Evolutionary conservation across 768 basidiomycete genomes (phyloP).

Genomic region (Pisolithus microcarpus): DNA sequence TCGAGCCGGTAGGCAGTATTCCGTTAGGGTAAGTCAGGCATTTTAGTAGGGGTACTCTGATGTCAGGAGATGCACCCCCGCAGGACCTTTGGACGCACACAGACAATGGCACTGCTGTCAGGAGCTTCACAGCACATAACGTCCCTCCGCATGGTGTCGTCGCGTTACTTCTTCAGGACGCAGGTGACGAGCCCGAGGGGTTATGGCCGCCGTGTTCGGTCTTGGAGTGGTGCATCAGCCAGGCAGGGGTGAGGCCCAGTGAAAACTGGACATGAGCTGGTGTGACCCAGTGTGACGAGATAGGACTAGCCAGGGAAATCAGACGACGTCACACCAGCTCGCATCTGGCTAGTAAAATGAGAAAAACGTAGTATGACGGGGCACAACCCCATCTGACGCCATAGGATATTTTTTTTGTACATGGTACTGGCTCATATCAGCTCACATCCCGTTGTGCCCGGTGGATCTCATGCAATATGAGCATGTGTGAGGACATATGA

Average conservation of each 20-base stretch:
- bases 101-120: slow-evolving; percentile 57
- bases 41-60: not conserved
- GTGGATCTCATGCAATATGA: no score
- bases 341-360: no score
- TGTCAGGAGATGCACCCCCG: not conserved
- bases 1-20: slow-evolving; percentile 56
- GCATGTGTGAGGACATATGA: no score
- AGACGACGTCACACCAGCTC: no score
- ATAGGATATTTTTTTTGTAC: no score
- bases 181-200: slow-evolving; percentile 57
- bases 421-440: no score
- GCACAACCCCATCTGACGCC: no score
- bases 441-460: no score
- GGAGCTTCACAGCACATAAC: slow-evolving; percentile 44
- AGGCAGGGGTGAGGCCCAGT: slow-evolving; percentile 66
- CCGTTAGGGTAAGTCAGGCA: slow-evolving; percentile 46
- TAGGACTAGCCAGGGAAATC: no score
- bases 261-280: no score
- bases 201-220: slow-evolving; percentile 51
- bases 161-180: slow-evolving; percentile 58
- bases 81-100: slow-evolving; percentile 73
- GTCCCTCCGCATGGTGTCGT: slow-evolving; percentile 67
- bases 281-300: no score
- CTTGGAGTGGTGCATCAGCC: slow-evolving; percentile 48
- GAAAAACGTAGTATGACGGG: no score